Evolutionary conservation across 2,329 filamentous ascomycete genomes (phyloP), one percentile per base, ranked within the genome.

Genomic region (Colletotrichum sp.): DNA sequence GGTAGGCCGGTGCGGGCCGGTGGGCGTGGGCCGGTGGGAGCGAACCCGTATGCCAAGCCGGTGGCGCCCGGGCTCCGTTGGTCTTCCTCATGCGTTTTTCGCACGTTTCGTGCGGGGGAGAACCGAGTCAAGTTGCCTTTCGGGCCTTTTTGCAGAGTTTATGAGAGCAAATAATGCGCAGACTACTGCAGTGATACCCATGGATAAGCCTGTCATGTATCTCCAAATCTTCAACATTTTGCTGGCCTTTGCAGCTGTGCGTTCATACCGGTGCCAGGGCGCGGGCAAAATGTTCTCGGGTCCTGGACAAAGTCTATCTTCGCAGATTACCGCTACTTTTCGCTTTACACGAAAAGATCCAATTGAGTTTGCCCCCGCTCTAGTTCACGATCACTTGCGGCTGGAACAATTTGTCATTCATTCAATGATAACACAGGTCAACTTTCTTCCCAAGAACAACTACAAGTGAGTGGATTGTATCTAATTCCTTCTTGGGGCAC

Each of bases 221-320:
- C n/a, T 13, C n/a, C 0, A 0, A 52, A 52, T 21, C n/a, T 52
- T 52, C n/a, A 52, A 0, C n/a, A 52, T 21, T 0, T 21, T 13
- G 3, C 6, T 52, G 43, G 43, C n/a, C 43, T 13, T 1, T 52
- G 43, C 43, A 52, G n/a, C 0, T 52, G 43, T 21, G 43, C 43
- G n/a, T 52, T 4, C 43, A 52, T 52, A 52, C 10, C n/a, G n/a
- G 18, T 2, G 43, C 10, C 12, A 48, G 43, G 43, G 6, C 6
- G 43, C 10, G n/a, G n/a, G 43, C 43, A 52, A 52, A 21, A 21
- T 52, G n/a, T 52, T 52, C 43, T 13, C 1, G n/a, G 2, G 10
- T 21, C n/a, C 1, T 7, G 0, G 10, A 13, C 10, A 7, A 52
- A 21, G 2, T 21, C 1, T 4, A 48, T 21, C n/a, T 48, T 13